Percentiles rank a stretch among this genome's conserved stretches.
These are phyloP conservation scores for Przewalskia tangutica DNA, from an alignment of 257 asterid genomes.

Conservation along the genomic window DNA sequence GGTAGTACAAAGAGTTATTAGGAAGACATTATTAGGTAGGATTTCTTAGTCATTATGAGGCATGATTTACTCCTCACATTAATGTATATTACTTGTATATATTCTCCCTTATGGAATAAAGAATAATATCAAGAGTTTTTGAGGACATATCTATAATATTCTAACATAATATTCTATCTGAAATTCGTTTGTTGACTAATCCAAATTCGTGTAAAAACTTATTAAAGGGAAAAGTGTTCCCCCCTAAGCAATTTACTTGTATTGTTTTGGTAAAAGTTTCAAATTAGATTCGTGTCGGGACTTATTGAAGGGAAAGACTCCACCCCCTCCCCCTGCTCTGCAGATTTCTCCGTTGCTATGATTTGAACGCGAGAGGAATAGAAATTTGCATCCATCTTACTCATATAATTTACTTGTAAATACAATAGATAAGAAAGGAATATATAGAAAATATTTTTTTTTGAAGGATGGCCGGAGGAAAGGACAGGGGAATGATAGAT, in stretches of 20 bases:
- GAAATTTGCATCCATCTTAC: not conserved
- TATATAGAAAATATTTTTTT: too few relatives aligned
- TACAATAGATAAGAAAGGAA: not conserved
- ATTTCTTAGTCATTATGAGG: too few relatives aligned
- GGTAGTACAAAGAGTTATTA: too few relatives aligned
- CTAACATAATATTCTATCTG: too few relatives aligned
- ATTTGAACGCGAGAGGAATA: not conserved
- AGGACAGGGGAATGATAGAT: not conserved
- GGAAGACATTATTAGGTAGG: too few relatives aligned
- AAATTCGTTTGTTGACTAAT: not conserved
- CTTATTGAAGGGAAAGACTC: not conserved
- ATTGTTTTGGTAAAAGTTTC: not conserved
- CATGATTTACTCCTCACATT: too few relatives aligned
- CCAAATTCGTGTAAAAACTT: not conserved
- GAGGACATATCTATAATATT: too few relatives aligned
- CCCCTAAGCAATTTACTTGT: not conserved
- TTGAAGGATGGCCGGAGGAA: not conserved
- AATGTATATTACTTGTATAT: too few relatives aligned
- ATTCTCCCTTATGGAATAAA: too few relatives aligned
- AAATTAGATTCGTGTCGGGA: not conserved
- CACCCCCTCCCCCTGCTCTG: too few relatives aligned
- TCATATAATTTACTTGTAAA: not conserved
- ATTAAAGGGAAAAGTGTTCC: not conserved
- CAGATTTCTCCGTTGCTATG: not conserved
- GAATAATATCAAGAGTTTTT: too few relatives aligned